phyloP scores from a whole-genome alignment of 2,329 filamentous ascomycete genomes.

The Rhynchosporium agropyri region DNA sequence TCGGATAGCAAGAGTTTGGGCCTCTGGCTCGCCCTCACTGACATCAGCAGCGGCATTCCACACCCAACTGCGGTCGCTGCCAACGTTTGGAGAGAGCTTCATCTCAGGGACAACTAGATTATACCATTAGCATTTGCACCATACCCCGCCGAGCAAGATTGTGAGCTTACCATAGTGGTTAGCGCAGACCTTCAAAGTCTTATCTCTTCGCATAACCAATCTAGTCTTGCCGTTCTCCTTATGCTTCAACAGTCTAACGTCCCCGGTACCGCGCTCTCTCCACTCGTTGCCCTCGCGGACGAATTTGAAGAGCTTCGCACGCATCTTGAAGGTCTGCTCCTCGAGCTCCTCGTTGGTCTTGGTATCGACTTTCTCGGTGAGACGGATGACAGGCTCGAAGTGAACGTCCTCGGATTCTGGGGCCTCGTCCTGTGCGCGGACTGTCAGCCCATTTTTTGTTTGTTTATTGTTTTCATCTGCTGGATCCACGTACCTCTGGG shows the following conservation, averaged over 20 bases:
- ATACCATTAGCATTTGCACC: slow-evolving; percentile 28
- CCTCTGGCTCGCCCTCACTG: slow-evolving; percentile 96
- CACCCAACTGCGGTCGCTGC: slow-evolving; percentile 97
- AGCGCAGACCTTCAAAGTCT: slow-evolving; percentile 99
- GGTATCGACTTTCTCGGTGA: slow-evolving; percentile 95
- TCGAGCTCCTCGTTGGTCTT: slow-evolving; percentile 99
- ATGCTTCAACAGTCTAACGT: slow-evolving; percentile 96
- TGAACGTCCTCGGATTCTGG: slow-evolving; percentile 91
- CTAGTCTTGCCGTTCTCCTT: slow-evolving; percentile 98
- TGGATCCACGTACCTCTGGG: slow-evolving; percentile 38
- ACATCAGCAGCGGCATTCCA: slow-evolving; percentile 99
- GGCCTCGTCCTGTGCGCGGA: slow-evolving; percentile 61
- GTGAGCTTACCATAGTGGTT: slow-evolving; percentile 91
- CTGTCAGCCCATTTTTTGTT: slow-evolving; percentile 28
- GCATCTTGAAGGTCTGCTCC: slow-evolving; percentile 99
- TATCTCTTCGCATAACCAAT: slow-evolving; percentile 97
- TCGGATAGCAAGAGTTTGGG: slow-evolving; percentile 92
- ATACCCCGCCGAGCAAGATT: background rate
- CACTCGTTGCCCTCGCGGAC: slow-evolving; percentile 89
- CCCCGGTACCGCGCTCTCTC: slow-evolving; percentile 98
- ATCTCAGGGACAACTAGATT: slow-evolving; percentile 88
- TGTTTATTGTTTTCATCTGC: slow-evolving; percentile 6
- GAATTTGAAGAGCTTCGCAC: slow-evolving; percentile 99
- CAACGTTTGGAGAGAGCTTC: slow-evolving; percentile 98
- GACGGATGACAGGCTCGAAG: slow-evolving; percentile 93